phyloP scores from a whole-genome alignment of 2,329 filamentous ascomycete species.

The Colletotrichum salicis region DNA sequence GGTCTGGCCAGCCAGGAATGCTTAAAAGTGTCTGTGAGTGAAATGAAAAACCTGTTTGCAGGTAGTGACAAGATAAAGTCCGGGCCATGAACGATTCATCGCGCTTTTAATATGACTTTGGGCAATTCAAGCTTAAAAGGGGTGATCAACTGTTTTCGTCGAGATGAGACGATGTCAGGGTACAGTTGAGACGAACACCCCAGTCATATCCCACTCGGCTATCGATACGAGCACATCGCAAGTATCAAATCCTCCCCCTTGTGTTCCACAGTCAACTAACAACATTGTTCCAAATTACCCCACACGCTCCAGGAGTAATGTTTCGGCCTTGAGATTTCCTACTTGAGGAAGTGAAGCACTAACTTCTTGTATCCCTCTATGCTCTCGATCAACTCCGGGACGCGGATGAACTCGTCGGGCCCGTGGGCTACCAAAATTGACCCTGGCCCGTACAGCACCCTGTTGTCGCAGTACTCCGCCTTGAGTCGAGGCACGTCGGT shows the following conservation, averaged over 20 bases:
- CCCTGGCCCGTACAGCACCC: slow-evolving; percentile 52
- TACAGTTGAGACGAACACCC: slow-evolving; percentile 27
- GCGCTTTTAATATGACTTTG: neutral
- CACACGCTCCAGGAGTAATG: neutral
- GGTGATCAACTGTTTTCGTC: neutral
- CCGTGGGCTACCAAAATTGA: slow-evolving; percentile 52
- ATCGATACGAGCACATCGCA: neutral
- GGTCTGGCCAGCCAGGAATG: slow-evolving; percentile 16
- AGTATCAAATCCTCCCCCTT: slow-evolving; percentile 1
- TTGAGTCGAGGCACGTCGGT: slow-evolving; percentile 51
- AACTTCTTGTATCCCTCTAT: slow-evolving; percentile 50
- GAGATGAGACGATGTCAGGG: slow-evolving; percentile 20
- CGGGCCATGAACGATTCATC: neutral
- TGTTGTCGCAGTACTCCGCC: slow-evolving; percentile 43
- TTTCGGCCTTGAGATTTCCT: neutral
- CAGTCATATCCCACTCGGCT: neutral
- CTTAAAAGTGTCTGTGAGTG: neutral
- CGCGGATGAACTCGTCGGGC: slow-evolving; percentile 47
- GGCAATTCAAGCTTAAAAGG: slow-evolving; percentile 12
- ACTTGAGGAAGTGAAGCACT: slow-evolving; percentile 35
- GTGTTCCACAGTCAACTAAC: neutral
- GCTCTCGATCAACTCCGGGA: slow-evolving; percentile 50
- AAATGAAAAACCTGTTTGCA: slow-evolving; percentile 1
- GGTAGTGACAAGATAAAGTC: neutral
- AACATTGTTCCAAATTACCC: neutral